These are phyloP conservation scores for Sanghuangporus weigelae DNA, from an alignment of 1,284 basidiomycete species.

Conservation along the genomic window DNA sequence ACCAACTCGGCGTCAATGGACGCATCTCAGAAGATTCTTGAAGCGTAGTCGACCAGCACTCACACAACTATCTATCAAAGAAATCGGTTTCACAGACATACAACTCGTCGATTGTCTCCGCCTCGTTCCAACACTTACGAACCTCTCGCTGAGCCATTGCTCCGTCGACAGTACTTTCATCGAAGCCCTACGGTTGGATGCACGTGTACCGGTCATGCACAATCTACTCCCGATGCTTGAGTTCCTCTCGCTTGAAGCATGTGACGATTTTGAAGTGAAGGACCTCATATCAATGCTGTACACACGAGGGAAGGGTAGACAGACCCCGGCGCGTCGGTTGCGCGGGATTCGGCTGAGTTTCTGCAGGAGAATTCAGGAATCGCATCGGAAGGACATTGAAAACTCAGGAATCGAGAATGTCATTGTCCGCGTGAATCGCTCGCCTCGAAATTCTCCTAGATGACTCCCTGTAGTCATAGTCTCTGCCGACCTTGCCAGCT, in stretches of 20 bases:
- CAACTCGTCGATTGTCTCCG: constrained; percentile 17
- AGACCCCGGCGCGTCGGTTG: not conserved
- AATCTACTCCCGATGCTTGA: constrained; percentile 15
- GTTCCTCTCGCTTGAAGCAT: constrained; percentile 18
- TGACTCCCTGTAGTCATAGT: not conserved
- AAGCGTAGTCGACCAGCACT: constrained; percentile 11
- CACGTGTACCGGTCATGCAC: not conserved
- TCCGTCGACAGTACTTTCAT: constrained; percentile 16
- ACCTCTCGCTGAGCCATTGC: constrained; percentile 18
- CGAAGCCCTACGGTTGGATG: constrained; percentile 9
- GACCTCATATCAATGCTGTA: constrained; percentile 14
- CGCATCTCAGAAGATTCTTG: constrained; percentile 16
- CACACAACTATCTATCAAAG: constrained; percentile 18
- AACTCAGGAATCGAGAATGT: constrained; percentile 17
- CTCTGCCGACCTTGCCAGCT: not conserved
- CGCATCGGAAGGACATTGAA: constrained; percentile 12
- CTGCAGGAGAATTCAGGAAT: constrained; percentile 13
- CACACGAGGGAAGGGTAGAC: constrained; percentile 3
- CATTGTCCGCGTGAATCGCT: constrained; percentile 12
- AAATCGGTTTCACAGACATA: constrained; percentile 18
- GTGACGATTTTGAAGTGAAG: constrained; percentile 16
- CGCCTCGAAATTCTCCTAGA: constrained; percentile 1
- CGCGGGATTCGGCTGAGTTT: constrained; percentile 16
- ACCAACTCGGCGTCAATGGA: constrained; percentile 15
- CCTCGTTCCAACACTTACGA: constrained; percentile 13